These are phyloP conservation scores for Pichia eremophila DNA, from an alignment of 805 yeast genomes.

Conservation along the genomic window DNA sequence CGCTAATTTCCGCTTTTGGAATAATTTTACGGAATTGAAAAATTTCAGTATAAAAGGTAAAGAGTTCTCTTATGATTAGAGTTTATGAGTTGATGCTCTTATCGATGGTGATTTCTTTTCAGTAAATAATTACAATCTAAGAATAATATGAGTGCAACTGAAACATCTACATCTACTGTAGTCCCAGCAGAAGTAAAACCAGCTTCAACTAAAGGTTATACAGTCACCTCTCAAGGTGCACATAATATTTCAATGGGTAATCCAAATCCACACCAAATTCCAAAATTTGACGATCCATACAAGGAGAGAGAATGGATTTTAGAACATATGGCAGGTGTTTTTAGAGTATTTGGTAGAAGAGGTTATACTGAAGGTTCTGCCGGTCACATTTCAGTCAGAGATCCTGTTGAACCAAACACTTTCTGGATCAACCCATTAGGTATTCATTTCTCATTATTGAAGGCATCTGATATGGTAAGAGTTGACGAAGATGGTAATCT, in stretches of 20 bases:
- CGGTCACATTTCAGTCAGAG: slow-evolving; percentile 81
- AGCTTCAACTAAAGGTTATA: slow-evolving; percentile 34
- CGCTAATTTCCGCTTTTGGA: slow-evolving; percentile 4
- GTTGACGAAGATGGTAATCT: slow-evolving; percentile 55
- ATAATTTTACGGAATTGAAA: not conserved
- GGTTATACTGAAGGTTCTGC: slow-evolving; percentile 73
- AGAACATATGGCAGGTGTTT: slow-evolving; percentile 80
- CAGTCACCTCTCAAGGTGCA: slow-evolving; percentile 38
- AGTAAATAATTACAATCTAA: no score
- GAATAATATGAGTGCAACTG: slow-evolving; percentile 1
- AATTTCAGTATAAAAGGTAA: no score
- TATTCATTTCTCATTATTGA: slow-evolving; percentile 56
- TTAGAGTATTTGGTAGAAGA: slow-evolving; percentile 71
- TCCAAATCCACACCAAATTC: slow-evolving; percentile 41
- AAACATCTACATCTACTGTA: not conserved
- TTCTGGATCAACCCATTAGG: slow-evolving; percentile 89
- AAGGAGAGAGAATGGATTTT: slow-evolving; percentile 45
- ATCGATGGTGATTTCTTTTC: no score
- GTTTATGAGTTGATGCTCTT: no score
- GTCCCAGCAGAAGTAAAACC: slow-evolving; percentile 21
- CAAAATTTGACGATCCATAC: slow-evolving; percentile 39
- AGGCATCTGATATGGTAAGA: slow-evolving; percentile 54
- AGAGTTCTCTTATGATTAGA: no score
- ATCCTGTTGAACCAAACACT: slow-evolving; percentile 69
- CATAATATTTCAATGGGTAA: slow-evolving; percentile 52